phyloP scores from a whole-genome alignment of 2,329 filamentous ascomycete species.

The Colletotrichum agaves region DNA sequence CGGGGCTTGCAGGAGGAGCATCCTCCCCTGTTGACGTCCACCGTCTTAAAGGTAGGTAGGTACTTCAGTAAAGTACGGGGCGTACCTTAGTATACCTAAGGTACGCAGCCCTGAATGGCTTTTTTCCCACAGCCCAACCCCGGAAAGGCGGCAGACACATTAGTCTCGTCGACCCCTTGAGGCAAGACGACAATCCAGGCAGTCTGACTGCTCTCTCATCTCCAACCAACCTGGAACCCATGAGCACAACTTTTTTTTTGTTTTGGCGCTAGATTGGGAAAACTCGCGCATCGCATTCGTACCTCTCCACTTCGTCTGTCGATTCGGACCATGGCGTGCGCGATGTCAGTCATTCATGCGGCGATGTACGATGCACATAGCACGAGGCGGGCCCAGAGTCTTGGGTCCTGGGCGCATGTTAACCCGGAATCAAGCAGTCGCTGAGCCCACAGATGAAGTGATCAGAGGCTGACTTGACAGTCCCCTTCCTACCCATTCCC shows the following conservation, averaged over 20 bases:
- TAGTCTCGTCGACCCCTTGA: slow-evolving; percentile 4
- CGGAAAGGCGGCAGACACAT: slow-evolving; percentile 6
- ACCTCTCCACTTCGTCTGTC: not conserved
- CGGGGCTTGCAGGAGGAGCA: slow-evolving; percentile 26
- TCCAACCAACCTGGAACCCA: too few species aligned
- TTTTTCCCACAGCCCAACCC: slow-evolving; percentile 5
- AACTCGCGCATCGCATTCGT: not conserved
- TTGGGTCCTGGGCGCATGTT: slow-evolving; percentile 2
- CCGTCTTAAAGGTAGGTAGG: too few species aligned
- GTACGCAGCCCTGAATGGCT: too few species aligned
- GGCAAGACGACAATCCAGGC: slow-evolving; percentile 2
- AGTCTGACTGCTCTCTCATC: too few species aligned
- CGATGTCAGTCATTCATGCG: slow-evolving; percentile 9
- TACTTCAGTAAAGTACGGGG: too few species aligned
- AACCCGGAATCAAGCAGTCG: not conserved
- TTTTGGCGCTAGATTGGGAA: not conserved
- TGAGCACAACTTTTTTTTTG: too few species aligned
- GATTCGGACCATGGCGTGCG: not conserved
- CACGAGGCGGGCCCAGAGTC: slow-evolving; percentile 21
- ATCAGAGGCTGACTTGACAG: not conserved
- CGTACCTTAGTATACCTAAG: too few species aligned
- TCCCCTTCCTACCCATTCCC: not conserved
- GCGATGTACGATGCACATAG: slow-evolving; percentile 2
- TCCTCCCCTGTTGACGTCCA: too few species aligned
- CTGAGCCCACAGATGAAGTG: slow-evolving; percentile 17